Conservation (phyloP, 768 basidiomycete species). For the Boletus rex-veris region DNA sequence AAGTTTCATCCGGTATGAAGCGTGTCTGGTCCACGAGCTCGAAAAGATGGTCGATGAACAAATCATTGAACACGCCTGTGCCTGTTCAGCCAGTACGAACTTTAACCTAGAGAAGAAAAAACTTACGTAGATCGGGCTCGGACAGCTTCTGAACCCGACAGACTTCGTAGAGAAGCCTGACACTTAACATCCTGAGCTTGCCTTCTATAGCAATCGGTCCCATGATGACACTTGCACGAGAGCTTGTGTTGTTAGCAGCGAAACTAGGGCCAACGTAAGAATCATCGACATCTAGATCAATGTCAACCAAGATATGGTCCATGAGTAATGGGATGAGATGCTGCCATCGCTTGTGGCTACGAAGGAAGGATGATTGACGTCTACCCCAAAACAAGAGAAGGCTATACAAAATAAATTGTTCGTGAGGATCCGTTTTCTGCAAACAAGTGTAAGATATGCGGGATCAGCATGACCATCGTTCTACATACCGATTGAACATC, state of each 20-base stretch:
- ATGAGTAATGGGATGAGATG: constrained; percentile 77
- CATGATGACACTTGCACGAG: constrained; percentile 39
- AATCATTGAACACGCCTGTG: constrained; percentile 73
- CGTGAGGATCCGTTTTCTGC: constrained; percentile 83
- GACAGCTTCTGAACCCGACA: constrained; percentile 86
- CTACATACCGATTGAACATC: constrained; percentile 61
- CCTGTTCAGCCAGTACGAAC: constrained; percentile 4
- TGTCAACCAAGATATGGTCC: constrained; percentile 79
- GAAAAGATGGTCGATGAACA: constrained; percentile 86
- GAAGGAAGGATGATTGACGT: constrained; percentile 64
- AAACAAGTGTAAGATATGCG: constrained; percentile 3
- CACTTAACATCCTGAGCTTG: constrained; percentile 67
- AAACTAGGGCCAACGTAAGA: constrained; percentile 43
- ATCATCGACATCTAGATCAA: constrained; percentile 73
- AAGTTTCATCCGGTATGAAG: constrained; percentile 81
- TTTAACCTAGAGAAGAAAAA: background rate
- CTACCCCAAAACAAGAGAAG: constrained; percentile 75
- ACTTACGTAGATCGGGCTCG: constrained; percentile 73
- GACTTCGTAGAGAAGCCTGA: constrained; percentile 85
- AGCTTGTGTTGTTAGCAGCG: constrained; percentile 23
- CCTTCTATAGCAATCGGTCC: constrained; percentile 74
- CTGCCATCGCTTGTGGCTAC: constrained; percentile 81
- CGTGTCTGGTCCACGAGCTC: constrained; percentile 92
- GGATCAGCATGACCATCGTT: background rate
- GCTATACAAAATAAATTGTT: constrained; percentile 73